Base-by-base conservation (phyloP, 2,329 filamentous ascomycete genomes). In the Colletotrichum aenigma region DNA sequence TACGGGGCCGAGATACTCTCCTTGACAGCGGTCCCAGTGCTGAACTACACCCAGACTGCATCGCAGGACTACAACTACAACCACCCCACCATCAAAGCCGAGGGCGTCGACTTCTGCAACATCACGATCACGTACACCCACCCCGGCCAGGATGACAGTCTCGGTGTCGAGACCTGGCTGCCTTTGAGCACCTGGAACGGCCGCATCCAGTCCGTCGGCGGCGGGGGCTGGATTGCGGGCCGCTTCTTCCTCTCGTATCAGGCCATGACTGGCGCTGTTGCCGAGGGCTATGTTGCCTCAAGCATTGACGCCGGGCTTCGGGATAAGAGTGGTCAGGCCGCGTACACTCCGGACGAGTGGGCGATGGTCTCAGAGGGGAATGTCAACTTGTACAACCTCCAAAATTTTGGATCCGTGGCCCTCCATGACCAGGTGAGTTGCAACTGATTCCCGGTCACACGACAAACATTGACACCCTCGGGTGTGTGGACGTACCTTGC, bases 351-450 rank as follows among this genome's bases (percentile, higher is more conserved):
- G 24, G 55, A 58, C 12, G 24, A 58, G 0, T 58, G 55, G 55
- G 55, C 4, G n/a, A 8, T 82, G 81, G 81, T 80, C 75, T 1
- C 61, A 78, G 1, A 52, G 66, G 78, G 80, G 3, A 79, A 55
- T 6, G 58, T 74, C 10, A 66, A 76, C 28, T 10, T 70, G 7
- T 66, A 70, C 55, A 58, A 83, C 1, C 52, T 86, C 6, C 77
- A 81, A 26, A 85, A 87, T 52, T 85, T 84, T 24, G 81, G 81
- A 1, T 84, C 80, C 34, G 77, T 80, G 30, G 38, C 77, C 2
- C 67, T 77, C 2, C 69, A 75, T 16, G 66, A 86, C 2, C 88
- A 87, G 88, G 87, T n/a, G 91, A 90, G 61, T 24, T 18, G 13
- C 2, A 48, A 48, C 55, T 24, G 13, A 21, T 1, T 7, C 6